Base-by-base conservation (phyloP, 176 grass and related monocot species). In the Oryza longistaminata region DNA sequence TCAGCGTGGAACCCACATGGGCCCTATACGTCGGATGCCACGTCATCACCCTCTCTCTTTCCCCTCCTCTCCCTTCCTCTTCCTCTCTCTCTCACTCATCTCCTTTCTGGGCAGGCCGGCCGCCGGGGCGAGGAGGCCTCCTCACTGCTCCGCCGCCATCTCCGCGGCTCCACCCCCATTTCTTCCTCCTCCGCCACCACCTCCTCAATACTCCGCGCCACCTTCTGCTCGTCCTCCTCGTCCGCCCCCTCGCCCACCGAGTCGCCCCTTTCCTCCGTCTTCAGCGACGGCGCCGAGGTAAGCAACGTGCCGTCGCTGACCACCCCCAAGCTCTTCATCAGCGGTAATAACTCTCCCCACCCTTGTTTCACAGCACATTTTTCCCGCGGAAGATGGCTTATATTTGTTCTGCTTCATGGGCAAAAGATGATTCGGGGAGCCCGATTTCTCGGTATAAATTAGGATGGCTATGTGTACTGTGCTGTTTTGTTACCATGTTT, bases 241-340 rank as follows among this genome's bases (percentile, higher is more conserved):
- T 29, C 73, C 73, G 45, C 53, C 31, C 31, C 31, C 15, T 82
- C 88, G 3, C 58, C 33, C 26, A 14, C 9, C 44, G 21, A 74
- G 80, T 33, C 82, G 17, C 46, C 71, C 70, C 85, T 78, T 7
- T 88, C 87, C 70, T 86, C 88, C 16, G 84, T 89, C 71, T 84
- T 87, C 27, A 80, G 84, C 74, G 88, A 81, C 52, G 90, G 76
- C 42, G 66, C 45, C 71, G 83, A 84, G 81, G 72, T 77, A 67
- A 71, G 66, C 68, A 92, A 94, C 84, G 86, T 97, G 60, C 92
- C 92, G 75, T 90, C 94, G 43, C 87, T 97, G 81, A 93, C 90
- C 79, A 88, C 87, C 31, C 88, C 95, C 67, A 97, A 93, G 45
- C 90, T 97, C 31, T 97, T 95, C 82, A 78, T 97, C 78, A 97